These are phyloP conservation scores for Porphyrellus cyaneotinctus DNA, from an alignment of 768 basidiomycete genomes.

Conservation along the genomic window DNA sequence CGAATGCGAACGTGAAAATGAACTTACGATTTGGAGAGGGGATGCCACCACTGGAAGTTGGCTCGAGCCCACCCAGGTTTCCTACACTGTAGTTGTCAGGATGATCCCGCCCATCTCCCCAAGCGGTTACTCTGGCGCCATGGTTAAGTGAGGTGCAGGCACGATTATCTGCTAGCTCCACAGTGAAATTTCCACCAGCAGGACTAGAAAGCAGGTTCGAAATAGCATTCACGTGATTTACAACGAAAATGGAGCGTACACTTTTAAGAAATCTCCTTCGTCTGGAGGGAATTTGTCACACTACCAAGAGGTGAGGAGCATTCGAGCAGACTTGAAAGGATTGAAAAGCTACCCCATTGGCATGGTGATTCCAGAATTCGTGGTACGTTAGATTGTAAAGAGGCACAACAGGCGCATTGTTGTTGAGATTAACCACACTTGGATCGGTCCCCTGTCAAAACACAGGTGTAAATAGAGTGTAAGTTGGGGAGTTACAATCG, in stretches of 20 bases:
- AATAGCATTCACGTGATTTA: not conserved
- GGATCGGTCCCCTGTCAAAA: conserved; percentile 1
- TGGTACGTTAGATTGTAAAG: not conserved
- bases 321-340: not conserved
- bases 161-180: conserved; percentile 8
- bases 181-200: not conserved
- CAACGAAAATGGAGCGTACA: conserved; percentile 6
- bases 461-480: not conserved
- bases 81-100: not conserved
- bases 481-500: not conserved
- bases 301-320: conserved; percentile 4
- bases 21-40: conserved; percentile 12
- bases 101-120: conserved; percentile 4
- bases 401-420: not conserved
- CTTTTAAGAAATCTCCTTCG: not conserved
- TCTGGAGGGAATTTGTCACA: not conserved
- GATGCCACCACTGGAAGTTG: not conserved
- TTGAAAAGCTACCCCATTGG: not conserved
- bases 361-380: conserved; percentile 9
- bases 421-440: not conserved
- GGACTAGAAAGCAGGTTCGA: conserved; percentile 1
- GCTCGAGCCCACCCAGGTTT: not conserved
- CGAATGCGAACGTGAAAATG: not conserved
- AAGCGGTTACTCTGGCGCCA: not conserved
- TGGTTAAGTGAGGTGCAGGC: not conserved